These are phyloP conservation scores for Anthoceros angustus DNA, from an alignment of 225 moss, liverwort and hornwort species.

Conservation along the genomic window DNA sequence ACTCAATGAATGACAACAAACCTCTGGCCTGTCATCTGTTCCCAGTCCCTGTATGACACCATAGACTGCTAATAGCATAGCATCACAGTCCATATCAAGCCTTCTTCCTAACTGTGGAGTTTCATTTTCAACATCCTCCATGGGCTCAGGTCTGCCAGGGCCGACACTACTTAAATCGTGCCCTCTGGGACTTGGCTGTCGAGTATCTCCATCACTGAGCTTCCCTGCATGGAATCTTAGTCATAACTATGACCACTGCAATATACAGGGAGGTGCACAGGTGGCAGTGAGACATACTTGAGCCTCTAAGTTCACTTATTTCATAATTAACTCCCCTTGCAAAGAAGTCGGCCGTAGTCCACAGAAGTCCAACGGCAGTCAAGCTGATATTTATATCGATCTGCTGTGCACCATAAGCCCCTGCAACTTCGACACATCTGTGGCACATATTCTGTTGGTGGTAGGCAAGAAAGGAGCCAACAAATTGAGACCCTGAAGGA, in stretches of 20 bases:
- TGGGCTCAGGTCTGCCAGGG: constrained; percentile 12
- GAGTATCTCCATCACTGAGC: not conserved
- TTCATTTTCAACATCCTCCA: constrained; percentile 18
- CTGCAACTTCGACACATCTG: constrained; percentile 82
- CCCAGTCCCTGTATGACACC: constrained; percentile 87
- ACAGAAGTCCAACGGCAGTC: constrained; percentile 79
- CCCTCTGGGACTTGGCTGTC: constrained; percentile 2
- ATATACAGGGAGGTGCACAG: not conserved
- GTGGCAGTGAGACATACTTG: constrained; percentile 19
- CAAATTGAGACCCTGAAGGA: not conserved
- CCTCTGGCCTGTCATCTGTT: constrained; percentile 94
- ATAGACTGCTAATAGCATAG: constrained; percentile 80
- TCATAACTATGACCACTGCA: not conserved
- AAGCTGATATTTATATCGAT: constrained; percentile 92
- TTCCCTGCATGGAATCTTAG: not conserved
- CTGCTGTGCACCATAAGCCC: constrained; percentile 87
- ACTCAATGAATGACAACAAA: constrained; percentile 7
- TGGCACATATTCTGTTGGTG: constrained; percentile 4
- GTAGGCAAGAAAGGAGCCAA: not conserved
- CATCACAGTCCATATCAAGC: constrained; percentile 75
- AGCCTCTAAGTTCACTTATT: constrained; percentile 31
- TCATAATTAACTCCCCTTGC: constrained; percentile 88
- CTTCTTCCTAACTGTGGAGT: constrained; percentile 29
- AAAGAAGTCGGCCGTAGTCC: constrained; percentile 90
- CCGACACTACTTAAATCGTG: not conserved